These are phyloP conservation scores for Areca catechu DNA, from an alignment of 176 grass and related monocot species.

Conservation along the genomic window DNA sequence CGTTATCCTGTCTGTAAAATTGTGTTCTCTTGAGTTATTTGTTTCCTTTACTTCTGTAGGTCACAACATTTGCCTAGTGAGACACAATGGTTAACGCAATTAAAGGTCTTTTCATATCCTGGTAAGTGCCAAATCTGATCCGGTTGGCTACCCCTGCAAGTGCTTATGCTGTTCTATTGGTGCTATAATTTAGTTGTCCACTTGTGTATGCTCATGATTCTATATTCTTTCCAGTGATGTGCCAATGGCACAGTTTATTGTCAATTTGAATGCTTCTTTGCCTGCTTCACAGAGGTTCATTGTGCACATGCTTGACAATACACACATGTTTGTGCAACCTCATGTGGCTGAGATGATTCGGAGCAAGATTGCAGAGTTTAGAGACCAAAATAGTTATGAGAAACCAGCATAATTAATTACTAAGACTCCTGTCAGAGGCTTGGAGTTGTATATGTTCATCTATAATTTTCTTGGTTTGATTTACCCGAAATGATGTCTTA, in stretches of 20 bases:
- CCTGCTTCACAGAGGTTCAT: constrained; percentile 74
- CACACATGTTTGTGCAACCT: constrained; percentile 89
- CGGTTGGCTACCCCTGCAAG: not conserved
- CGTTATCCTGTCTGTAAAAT: too few species aligned
- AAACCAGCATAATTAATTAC: constrained; percentile 39
- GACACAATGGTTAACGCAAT: constrained; percentile 72
- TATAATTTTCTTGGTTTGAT: too few species aligned
- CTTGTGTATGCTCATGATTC: constrained; percentile 1
- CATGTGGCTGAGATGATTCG: constrained; percentile 53
- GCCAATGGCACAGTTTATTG: constrained; percentile 86
- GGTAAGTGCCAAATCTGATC: constrained; percentile 27
- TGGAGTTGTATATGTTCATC: too few species aligned
- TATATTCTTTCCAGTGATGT: constrained; percentile 33
- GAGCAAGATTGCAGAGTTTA: constrained; percentile 69
- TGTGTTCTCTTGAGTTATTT: too few species aligned
- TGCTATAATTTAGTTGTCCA: not conserved
- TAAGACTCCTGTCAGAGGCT: too few species aligned
- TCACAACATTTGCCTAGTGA: too few species aligned
- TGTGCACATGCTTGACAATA: constrained; percentile 64
- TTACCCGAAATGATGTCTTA: too few species aligned
- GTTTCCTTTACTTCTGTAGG: too few species aligned
- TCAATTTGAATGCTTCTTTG: constrained; percentile 68
- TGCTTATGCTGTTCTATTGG: not conserved
- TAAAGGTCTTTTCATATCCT: constrained; percentile 90
- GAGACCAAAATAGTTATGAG: constrained; percentile 83